Conservation (phyloP, 495 filamentous ascomycete species). For the Hyphodiscus hymeniophilus region DNA sequence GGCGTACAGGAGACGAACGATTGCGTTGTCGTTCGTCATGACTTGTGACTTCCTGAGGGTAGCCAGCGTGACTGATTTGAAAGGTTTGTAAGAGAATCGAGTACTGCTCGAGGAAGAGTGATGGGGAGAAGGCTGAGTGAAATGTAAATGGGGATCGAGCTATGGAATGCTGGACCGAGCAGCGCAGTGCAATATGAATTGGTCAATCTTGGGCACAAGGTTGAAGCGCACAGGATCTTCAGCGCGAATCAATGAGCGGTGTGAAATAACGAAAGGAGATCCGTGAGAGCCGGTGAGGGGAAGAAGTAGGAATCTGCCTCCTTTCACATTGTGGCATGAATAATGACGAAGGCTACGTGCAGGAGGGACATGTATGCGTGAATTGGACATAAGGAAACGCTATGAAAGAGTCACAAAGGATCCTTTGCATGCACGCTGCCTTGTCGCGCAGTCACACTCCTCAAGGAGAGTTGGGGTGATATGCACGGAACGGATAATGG, state of each 20-base stretch:
- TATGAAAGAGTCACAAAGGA: conserved; percentile 16
- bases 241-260: conserved; percentile 22
- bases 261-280: conserved; percentile 27
- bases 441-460: not conserved
- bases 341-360: conserved; percentile 18
- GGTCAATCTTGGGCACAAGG: not conserved
- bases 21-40: conserved; percentile 35
- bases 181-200: conserved; percentile 1
- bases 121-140: not conserved
- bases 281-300: conserved; percentile 33
- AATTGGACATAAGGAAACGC: not conserved
- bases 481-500: conserved; percentile 5
- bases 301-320: conserved; percentile 22
- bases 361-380: conserved; percentile 4
- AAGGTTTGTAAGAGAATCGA: not conserved
- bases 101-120: not conserved
- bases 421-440: conserved; percentile 18
- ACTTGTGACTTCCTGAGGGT: conserved; percentile 9
- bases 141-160: not conserved
- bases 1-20: conserved; percentile 60
- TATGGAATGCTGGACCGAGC: not conserved
- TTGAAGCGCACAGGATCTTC: conserved; percentile 20
- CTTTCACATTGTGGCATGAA: conserved; percentile 8
- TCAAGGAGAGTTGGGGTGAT: not conserved
- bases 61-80: conserved; percentile 15